Base-by-base conservation (phyloP, 495 filamentous ascomycete genomes). In the Trichoderma asperelloides region DNA sequence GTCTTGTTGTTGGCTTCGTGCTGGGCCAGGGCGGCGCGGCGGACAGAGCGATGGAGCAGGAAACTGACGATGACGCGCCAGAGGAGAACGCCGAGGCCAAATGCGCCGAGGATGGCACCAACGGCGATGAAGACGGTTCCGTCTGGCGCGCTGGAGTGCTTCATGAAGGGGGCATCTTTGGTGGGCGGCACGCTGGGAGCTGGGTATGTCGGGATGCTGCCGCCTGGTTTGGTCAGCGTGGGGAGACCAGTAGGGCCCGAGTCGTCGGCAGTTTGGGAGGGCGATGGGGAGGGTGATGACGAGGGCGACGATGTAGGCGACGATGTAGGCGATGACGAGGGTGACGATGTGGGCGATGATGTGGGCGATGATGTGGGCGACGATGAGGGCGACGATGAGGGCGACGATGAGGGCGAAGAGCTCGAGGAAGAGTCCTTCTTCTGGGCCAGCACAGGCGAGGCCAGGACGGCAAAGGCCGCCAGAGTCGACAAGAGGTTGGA, bases 91-190 rank as follows among this genome's bases (percentile, higher is more conserved):
- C 88, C 84, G 13, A 91, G 78, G 4, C 87, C 92, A 67, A 97
- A 86, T 67, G 93, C 87, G 37, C 89, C 96, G 4, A 98, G 84
- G 39, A 88, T 88, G 23, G 92, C 91, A 60, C 96, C 95, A 23
- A 97, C 96, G 49, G 84, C 87, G 73, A 98, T 98, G 80, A 98
- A 98, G 40, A 98, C 88, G 28, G 95, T 97, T 21, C 95, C 95
- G 78, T 98, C 92, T 0, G 95, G 95, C 9, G 93, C 83, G 57
- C 81, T 89, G n/a, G 92, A 93, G 73, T 89, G 88, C 72, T 96
- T 91, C 93, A 98, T 97, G 74, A 91, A 98, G 33, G 96, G 95
- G 27, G 95, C 95, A 75, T 88, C 84, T 13, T 85, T 81, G 2
- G 91, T 97, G 13, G 92, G 88, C 4, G 95, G 95, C 45, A 97